These are phyloP conservation scores for Solanum clarkiae DNA, from an alignment of 257 asterid species.

Conservation along the genomic window DNA sequence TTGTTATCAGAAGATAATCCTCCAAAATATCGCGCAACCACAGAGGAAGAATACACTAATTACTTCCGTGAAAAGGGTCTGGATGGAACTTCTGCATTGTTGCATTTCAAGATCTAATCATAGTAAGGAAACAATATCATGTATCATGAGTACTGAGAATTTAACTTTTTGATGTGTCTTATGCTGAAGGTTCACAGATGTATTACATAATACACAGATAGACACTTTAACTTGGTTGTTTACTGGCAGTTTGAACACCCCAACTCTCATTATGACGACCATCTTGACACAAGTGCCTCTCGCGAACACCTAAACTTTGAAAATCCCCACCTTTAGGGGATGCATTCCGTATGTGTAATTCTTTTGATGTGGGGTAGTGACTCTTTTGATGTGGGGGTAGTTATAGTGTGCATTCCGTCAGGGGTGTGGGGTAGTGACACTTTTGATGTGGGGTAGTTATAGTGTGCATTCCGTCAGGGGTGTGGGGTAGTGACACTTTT, in stretches of 20 bases:
- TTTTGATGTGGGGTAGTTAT: no score
- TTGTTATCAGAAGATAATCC: constrained; percentile 39
- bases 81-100: constrained; percentile 34
- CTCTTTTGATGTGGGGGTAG: no score
- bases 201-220: background rate
- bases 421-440: no score
- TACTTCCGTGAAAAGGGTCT: constrained; percentile 27
- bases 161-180: background rate
- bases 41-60: constrained; percentile 24
- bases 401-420: no score
- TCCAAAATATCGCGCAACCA: constrained; percentile 39
- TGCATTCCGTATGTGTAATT: background rate
- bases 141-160: no score
- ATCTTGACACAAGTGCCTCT: background rate
- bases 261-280: background rate
- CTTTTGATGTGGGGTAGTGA: no score
- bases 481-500: no score
- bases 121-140: no score
- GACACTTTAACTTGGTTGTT: background rate
- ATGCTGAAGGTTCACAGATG: background rate
- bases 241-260: background rate
- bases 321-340: background rate
- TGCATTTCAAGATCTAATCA: constrained; percentile 34
- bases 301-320: background rate
- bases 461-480: no score